These are phyloP conservation scores for Solanum chmielewskii DNA, from an alignment of 257 asterid genomes.

Conservation along the genomic window DNA sequence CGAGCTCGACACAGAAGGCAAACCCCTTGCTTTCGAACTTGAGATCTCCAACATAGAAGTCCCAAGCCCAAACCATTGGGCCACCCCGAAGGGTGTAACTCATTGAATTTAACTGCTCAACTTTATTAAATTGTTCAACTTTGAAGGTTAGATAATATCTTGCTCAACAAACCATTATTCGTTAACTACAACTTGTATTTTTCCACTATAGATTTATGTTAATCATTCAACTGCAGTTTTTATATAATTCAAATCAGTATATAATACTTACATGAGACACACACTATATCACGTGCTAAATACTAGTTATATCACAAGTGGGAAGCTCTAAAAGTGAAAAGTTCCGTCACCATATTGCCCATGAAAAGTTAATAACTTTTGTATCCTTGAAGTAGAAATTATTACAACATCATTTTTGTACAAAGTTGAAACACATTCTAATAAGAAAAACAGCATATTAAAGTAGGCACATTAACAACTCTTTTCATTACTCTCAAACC, in stretches of 20 bases:
- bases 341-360: background rate
- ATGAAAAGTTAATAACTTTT: background rate
- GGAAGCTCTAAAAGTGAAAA: background rate
- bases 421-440: background rate
- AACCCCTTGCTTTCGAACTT: background rate
- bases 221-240: background rate
- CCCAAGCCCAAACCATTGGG: background rate
- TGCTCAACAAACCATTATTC: background rate
- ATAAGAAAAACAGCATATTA: background rate
- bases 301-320: background rate
- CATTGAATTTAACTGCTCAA: background rate
- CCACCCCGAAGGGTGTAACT: background rate
- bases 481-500: background rate
- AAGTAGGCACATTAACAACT: background rate
- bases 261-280: background rate
- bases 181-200: background rate
- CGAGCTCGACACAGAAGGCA: background rate
- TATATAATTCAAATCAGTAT: background rate
- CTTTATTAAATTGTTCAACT: background rate
- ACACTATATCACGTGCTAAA: background rate
- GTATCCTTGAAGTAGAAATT: background rate
- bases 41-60: background rate
- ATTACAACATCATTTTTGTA: background rate
- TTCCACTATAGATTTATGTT: background rate
- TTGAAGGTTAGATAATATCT: background rate